These are phyloP conservation scores for Beta lomatogona DNA, from an alignment of 179 eudicot genomes.

Conservation along the genomic window DNA sequence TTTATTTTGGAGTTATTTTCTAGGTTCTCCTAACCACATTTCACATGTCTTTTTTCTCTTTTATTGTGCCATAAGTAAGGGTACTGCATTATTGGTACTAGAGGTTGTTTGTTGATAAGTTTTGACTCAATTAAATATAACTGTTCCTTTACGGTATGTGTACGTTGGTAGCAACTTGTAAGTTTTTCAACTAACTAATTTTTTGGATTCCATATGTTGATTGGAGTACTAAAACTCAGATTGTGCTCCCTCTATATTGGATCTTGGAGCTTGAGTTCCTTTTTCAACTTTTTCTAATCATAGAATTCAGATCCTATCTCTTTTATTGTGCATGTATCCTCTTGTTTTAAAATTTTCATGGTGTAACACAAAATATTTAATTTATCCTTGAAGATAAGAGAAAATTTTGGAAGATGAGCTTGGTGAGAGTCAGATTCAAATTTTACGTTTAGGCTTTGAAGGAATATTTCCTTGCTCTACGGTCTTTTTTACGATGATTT, in stretches of 20 bases:
- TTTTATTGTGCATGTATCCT: background rate
- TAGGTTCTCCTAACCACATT: slow-evolving; percentile 2
- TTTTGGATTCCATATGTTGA: background rate
- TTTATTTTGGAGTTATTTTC: too few relatives aligned
- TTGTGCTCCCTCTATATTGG: slow-evolving; percentile 14
- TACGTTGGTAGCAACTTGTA: slow-evolving; percentile 25
- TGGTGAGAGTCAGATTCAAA: too few relatives aligned
- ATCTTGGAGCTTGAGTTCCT: slow-evolving; percentile 7
- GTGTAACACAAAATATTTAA: background rate
- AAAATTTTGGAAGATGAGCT: too few relatives aligned
- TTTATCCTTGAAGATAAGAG: background rate
- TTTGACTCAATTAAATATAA: background rate
- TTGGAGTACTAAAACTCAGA: background rate
- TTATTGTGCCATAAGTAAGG: slow-evolving; percentile 11
- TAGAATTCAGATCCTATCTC: background rate
- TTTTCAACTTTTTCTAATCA: background rate
- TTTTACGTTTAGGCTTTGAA: too few relatives aligned
- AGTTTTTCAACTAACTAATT: slow-evolving; percentile 18
- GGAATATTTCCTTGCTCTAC: too few relatives aligned
- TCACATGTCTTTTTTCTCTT: slow-evolving; percentile 22
- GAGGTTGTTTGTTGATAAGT: slow-evolving; percentile 9
- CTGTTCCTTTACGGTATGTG: slow-evolving; percentile 34
- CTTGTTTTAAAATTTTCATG: background rate
- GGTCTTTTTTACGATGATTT: too few relatives aligned
- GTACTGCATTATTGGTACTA: background rate